Evolutionary conservation across 306 rosid genomes (phyloP).

Genomic region (Prosopis cineraria): DNA sequence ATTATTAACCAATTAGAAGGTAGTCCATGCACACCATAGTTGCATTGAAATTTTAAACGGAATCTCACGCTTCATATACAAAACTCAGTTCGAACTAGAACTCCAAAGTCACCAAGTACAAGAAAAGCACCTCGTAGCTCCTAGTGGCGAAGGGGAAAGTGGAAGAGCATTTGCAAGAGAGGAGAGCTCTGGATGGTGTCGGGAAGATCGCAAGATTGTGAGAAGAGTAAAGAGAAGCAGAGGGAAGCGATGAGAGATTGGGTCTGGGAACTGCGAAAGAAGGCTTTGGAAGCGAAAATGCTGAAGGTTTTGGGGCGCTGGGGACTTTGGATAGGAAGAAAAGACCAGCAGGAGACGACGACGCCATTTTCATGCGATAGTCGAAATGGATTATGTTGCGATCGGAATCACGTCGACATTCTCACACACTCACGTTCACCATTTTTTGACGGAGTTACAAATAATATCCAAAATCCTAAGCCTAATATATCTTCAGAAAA

Average conservation of each 20-base stretch:
- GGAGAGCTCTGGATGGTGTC: conserved; percentile 11
- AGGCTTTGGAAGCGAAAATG: conserved; percentile 31
- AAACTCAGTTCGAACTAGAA: neutral
- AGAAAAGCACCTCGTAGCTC: conserved; percentile 67
- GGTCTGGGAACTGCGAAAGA: conserved; percentile 27
- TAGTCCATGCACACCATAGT: neutral
- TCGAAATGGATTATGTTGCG: neutral
- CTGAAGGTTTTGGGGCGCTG: neutral
- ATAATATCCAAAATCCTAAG: no score
- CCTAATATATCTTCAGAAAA: no score
- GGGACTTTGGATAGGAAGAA: conserved; percentile 43
- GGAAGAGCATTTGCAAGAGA: conserved; percentile 58
- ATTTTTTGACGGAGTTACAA: no score
- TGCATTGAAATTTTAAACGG: neutral
- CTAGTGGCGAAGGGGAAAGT: conserved; percentile 52
- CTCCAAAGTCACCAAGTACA: neutral
- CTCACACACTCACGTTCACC: neutral
- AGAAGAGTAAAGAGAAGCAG: conserved; percentile 28
- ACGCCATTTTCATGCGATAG: conserved; percentile 12
- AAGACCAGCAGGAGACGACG: conserved; percentile 8
- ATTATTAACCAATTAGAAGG: neutral
- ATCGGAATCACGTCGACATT: neutral
- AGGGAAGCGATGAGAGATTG: conserved; percentile 6
- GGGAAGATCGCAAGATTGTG: neutral
- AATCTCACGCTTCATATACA: neutral